Evolutionary conservation across 2,329 filamentous ascomycete species (phyloP), one percentile per base, ranked within the genome.

Genomic region (Juglanconis juglandina): DNA sequence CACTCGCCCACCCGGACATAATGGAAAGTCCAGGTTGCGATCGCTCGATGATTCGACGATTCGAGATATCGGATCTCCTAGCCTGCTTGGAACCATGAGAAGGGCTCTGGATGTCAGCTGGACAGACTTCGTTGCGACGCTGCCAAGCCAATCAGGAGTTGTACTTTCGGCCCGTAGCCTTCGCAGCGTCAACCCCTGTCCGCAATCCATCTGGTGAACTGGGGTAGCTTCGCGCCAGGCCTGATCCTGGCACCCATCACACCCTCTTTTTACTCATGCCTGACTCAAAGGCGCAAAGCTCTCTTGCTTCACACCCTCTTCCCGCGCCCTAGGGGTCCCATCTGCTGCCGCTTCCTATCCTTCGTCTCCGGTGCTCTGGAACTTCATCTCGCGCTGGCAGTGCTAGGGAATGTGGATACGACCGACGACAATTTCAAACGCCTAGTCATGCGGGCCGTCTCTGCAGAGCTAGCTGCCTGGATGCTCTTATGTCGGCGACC

Each of bases 201-300:
- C 44, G 41, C 53, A 47, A 39, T 39, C 61, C 37, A 37, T 57
- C 53, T 57, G 44, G 33, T 47, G 24, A 10, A 32, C 35, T 53
- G 35, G 56, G 60, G 51, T 57, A 53, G 44, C 50, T 61, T 58
- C 54, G 58, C 61, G 54, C 58, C 61, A 60, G 61, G 61, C 58
- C 37, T 56, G 42, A 50, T 58, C 61, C 61, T 57, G 58, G 60
- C 7, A 32, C 41, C 57, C 47, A 50, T 41, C 53, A 63, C 58
- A 57, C 61, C 58, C 61, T 47, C 50, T 51, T 58, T 41, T 53
- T 50, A 32, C 13, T 30, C 51, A 56, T 57, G 47, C 60, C 53
- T 62, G 60, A 62, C 52, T 62, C 57, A 56, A 24, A 24, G 24
- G 24, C 24, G 24, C 24, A 24, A 24, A 60, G 53, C 53, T 52